A percentile compares a stretch with the other conserved stretches of the same genome.
These are phyloP conservation scores for Ceraceosorus bombacis DNA, from an alignment of 1,284 basidiomycete genomes.

Conservation along the genomic window DNA sequence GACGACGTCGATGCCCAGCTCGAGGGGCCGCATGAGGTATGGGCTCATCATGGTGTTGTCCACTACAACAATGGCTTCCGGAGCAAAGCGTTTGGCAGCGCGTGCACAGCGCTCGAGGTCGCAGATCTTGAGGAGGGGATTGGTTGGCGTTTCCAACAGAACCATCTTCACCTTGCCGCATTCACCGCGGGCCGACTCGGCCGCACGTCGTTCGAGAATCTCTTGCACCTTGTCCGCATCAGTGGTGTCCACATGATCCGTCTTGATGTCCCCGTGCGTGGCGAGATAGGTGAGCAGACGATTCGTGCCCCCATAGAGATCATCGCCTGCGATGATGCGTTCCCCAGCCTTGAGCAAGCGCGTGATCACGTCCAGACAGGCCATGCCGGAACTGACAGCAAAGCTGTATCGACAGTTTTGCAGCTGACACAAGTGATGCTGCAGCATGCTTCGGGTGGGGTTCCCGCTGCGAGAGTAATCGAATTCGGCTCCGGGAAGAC, in stretches of 20 bases:
- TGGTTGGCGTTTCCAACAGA: slow-evolving; percentile 92
- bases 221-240: slow-evolving; percentile 53
- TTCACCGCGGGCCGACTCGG: slow-evolving; percentile 25
- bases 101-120: slow-evolving; percentile 61
- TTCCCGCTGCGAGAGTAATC: slow-evolving; percentile 95
- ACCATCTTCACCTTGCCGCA: slow-evolving; percentile 38
- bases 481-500: slow-evolving; percentile 70
- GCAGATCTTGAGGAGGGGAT: slow-evolving; percentile 90
- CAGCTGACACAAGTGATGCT: slow-evolving; percentile 44
- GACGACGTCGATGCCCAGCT: slow-evolving; percentile 91
- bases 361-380: slow-evolving; percentile 89
- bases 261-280: slow-evolving; percentile 76
- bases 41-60: slow-evolving; percentile 99
- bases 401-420: slow-evolving; percentile 63
- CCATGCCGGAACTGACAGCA: slow-evolving; percentile 93
- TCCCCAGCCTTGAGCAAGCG: slow-evolving; percentile 88
- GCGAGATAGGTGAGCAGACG: slow-evolving; percentile 85
- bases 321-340: slow-evolving; percentile 91
- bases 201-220: slow-evolving; percentile 28
- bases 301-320: slow-evolving; percentile 96
- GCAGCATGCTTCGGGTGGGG: slow-evolving; percentile 64
- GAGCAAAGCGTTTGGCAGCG: slow-evolving; percentile 37
- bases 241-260: slow-evolving; percentile 92
- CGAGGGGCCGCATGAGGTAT: slow-evolving; percentile 88
- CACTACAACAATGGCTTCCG: slow-evolving; percentile 43